Conservation (phyloP, 2,329 filamentous ascomycete species). For the Apiospora kogelbergensis region DNA sequence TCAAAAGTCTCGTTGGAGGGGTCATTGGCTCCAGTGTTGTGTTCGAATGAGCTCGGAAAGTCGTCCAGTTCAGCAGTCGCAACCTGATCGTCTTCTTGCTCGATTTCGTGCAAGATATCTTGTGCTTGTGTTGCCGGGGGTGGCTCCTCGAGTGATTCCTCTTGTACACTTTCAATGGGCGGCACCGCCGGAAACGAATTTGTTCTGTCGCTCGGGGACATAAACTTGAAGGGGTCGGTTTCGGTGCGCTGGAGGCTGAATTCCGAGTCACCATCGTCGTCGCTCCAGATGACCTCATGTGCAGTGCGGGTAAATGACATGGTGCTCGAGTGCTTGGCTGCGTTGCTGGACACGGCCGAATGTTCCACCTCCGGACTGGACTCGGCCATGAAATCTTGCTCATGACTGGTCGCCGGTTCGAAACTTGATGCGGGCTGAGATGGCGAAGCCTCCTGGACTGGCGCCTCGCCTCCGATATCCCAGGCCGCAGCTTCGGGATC, state of each 20-base stretch:
- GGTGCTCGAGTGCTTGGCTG: slow-evolving; percentile 57
- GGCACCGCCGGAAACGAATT: slow-evolving; percentile 65
- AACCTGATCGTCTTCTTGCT: slow-evolving; percentile 45
- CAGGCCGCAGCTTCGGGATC: slow-evolving; percentile 26
- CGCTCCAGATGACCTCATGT: slow-evolving; percentile 59
- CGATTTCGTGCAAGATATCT: slow-evolving; percentile 53
- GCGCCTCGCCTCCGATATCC: slow-evolving; percentile 21
- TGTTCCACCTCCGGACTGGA: slow-evolving; percentile 15
- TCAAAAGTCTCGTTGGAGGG: slow-evolving; percentile 28
- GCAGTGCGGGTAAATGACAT: slow-evolving; percentile 63
- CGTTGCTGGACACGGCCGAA: slow-evolving; percentile 23
- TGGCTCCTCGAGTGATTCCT: slow-evolving; percentile 36
- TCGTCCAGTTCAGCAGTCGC: slow-evolving; percentile 40
- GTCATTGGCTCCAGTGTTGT: slow-evolving; percentile 18
- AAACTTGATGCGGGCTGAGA: slow-evolving; percentile 13
- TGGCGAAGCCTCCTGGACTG: not conserved
- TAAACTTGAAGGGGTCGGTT: slow-evolving; percentile 59
- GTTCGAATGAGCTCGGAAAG: slow-evolving; percentile 32
- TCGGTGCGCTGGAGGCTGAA: slow-evolving; percentile 53
- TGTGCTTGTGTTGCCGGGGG: slow-evolving; percentile 52
- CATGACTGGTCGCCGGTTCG: slow-evolving; percentile 16
- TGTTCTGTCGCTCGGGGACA: slow-evolving; percentile 56
- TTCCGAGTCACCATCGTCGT: slow-evolving; percentile 55
- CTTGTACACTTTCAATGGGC: slow-evolving; percentile 32
- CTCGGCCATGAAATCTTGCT: slow-evolving; percentile 14